phyloP scores from a whole-genome alignment of 306 rosid species.

The Morella rubra region DNA sequence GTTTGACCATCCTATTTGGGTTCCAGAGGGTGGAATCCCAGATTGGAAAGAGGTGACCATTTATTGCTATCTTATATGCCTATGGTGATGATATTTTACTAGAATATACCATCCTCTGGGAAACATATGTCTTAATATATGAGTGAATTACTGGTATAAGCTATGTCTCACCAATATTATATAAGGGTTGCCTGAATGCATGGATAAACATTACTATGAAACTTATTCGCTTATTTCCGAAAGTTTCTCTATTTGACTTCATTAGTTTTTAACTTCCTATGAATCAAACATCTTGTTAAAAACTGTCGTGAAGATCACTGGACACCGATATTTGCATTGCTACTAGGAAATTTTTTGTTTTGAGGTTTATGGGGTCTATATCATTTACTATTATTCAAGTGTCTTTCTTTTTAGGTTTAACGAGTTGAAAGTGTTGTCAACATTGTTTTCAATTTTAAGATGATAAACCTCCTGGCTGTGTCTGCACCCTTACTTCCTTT shows the following conservation, averaged over 20 bases:
- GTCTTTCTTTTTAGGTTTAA: too few relatives aligned
- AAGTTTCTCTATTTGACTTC: background rate
- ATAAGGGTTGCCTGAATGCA: background rate
- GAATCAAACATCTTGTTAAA: background rate
- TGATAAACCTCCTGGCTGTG: too few relatives aligned
- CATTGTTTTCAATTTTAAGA: too few relatives aligned
- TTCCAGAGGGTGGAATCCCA: conserved; percentile 99
- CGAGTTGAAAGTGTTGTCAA: too few relatives aligned
- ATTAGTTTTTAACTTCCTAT: background rate
- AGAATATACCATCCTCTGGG: conserved; percentile 3
- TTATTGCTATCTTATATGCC: conserved; percentile 56
- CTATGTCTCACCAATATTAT: conserved; percentile 4
- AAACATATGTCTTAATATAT: conserved; percentile 21
- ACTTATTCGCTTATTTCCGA: background rate
- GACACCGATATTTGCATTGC: background rate
- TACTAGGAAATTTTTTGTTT: too few relatives aligned
- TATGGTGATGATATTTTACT: conserved; percentile 42
- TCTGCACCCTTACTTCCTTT: too few relatives aligned
- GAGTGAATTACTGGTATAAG: conserved; percentile 27
- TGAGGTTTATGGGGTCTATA: too few relatives aligned
- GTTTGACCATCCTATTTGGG: conserved; percentile 99
- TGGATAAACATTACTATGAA: background rate
- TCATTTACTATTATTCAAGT: too few relatives aligned
- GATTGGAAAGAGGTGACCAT: conserved; percentile 99
- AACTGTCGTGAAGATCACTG: background rate